These are phyloP conservation scores for Tephrocybe sp. DNA, from an alignment of 768 basidiomycete genomes.

Conservation along the genomic window DNA sequence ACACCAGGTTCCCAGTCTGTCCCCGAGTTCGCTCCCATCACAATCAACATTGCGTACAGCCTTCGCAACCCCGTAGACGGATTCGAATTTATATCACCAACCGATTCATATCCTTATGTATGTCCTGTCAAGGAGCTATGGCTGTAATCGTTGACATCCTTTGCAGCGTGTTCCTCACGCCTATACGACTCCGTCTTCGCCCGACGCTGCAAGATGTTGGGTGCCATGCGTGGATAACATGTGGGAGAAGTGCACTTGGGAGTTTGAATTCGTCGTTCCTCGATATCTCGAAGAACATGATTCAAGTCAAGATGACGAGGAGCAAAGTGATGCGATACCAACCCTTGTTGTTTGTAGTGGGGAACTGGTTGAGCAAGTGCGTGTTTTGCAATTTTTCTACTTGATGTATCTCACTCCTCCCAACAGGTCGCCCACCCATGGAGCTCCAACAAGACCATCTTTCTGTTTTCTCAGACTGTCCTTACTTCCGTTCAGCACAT, in stretches of 20 bases:
- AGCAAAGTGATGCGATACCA: slow-evolving; percentile 62
- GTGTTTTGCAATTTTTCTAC: slow-evolving; percentile 16
- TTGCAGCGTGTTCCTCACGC: slow-evolving; percentile 87
- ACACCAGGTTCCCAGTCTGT: slow-evolving; percentile 47
- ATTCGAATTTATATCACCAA: slow-evolving; percentile 78
- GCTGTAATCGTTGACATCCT: slow-evolving; percentile 12
- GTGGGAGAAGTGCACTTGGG: slow-evolving; percentile 98
- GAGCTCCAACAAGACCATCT: slow-evolving; percentile 92
- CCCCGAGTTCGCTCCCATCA: slow-evolving; percentile 74
- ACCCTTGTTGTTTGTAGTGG: slow-evolving; percentile 93
- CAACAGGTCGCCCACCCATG: slow-evolving; percentile 86
- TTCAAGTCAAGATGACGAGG: slow-evolving; percentile 39
- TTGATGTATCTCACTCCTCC: slow-evolving; percentile 5
- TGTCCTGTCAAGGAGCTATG: slow-evolving; percentile 29
- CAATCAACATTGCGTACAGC: slow-evolving; percentile 76
- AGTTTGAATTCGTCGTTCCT: slow-evolving; percentile 94
- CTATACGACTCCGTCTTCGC: slow-evolving; percentile 82
- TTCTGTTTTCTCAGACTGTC: slow-evolving; percentile 82
- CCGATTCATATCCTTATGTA: slow-evolving; percentile 82
- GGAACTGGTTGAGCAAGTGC: slow-evolving; percentile 89
- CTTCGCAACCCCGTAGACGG: slow-evolving; percentile 82
- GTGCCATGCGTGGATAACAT: slow-evolving; percentile 94
- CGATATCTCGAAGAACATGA: slow-evolving; percentile 70
- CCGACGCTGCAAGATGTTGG: slow-evolving; percentile 95
- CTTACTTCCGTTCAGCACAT: slow-evolving; percentile 96